Conservation (phyloP, 1,284 basidiomycete species). For the Tilletia caries region DNA sequence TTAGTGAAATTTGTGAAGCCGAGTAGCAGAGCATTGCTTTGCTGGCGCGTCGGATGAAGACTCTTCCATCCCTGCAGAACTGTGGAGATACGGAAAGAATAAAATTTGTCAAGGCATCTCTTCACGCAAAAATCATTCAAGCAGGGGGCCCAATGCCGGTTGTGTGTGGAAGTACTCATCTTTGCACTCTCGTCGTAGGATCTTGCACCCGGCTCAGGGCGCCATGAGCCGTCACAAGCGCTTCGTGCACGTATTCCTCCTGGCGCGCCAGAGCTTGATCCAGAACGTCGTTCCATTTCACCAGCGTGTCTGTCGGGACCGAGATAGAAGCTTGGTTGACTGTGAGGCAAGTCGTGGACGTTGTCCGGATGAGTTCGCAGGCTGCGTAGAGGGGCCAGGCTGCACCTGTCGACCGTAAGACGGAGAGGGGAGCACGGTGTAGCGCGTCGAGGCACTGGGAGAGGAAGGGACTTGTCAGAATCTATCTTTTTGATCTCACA, state of each 20-base stretch:
- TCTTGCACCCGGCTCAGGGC: conserved; percentile 67
- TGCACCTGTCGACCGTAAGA: conserved; percentile 68
- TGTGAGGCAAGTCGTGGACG: conserved; percentile 40
- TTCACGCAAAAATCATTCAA: no score
- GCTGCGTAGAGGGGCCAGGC: conserved; percentile 71
- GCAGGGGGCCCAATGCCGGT: no score
- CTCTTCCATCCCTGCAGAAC: conserved; percentile 63
- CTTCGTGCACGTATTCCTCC: conserved; percentile 68
- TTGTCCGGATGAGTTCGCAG: conserved; percentile 68
- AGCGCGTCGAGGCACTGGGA: conserved; percentile 60
- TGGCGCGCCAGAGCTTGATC: conserved; percentile 71
- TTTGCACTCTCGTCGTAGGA: conserved; percentile 57
- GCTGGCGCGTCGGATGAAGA: conserved; percentile 64
- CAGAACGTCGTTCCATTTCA: conserved; percentile 66
- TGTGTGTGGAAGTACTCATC: no score
- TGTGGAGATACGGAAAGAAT: neutral
- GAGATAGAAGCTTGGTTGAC: conserved; percentile 30
- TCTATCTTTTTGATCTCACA: no score
- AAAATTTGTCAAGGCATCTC: neutral
- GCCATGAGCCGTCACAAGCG: conserved; percentile 66
- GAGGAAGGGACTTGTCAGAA: neutral
- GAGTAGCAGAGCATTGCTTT: conserved; percentile 72
- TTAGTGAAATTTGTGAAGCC: conserved; percentile 67
- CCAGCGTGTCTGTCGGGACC: conserved; percentile 53
- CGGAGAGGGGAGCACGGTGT: conserved; percentile 60